phyloP scores from a whole-genome alignment of 2,329 filamentous ascomycete species.

The Didymella lethalis region DNA sequence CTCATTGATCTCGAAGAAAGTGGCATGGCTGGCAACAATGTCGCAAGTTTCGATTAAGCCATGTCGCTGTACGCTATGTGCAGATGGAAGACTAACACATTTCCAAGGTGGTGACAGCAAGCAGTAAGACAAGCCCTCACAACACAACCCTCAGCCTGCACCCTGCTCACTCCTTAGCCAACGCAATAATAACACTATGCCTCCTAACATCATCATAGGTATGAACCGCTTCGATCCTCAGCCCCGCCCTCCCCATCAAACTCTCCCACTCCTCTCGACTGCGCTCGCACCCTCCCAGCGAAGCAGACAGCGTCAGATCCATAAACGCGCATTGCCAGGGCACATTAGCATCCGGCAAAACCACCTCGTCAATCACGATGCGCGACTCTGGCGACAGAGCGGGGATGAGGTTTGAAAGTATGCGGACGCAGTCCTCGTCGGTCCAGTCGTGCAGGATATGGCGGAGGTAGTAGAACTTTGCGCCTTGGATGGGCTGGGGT shows the following conservation, averaged over 20 bases:
- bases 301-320: conserved; percentile 40
- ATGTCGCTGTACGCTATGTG: neutral
- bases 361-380: conserved; percentile 45
- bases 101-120: neutral
- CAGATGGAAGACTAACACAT: neutral
- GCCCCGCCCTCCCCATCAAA: conserved; percentile 34
- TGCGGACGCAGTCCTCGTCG: conserved; percentile 37
- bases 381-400: conserved; percentile 40
- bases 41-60: neutral
- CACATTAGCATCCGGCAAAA: conserved; percentile 40
- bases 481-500: conserved; percentile 37
- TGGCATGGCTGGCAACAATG: neutral
- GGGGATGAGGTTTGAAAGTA: conserved; percentile 36
- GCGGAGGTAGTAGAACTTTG: conserved; percentile 46
- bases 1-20: neutral
- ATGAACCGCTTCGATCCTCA: conserved; percentile 37
- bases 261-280: conserved; percentile 30
- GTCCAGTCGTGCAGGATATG: conserved; percentile 48
- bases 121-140: neutral
- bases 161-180: conserved; percentile 12
- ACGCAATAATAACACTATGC: conserved; percentile 35
- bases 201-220: conserved; percentile 37
- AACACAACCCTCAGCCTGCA: neutral
- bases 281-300: conserved; percentile 39
- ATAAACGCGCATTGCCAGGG: conserved; percentile 43